Conservation (phyloP, 2,329 filamentous ascomycete genomes). For the Leptographium procerum region DNA sequence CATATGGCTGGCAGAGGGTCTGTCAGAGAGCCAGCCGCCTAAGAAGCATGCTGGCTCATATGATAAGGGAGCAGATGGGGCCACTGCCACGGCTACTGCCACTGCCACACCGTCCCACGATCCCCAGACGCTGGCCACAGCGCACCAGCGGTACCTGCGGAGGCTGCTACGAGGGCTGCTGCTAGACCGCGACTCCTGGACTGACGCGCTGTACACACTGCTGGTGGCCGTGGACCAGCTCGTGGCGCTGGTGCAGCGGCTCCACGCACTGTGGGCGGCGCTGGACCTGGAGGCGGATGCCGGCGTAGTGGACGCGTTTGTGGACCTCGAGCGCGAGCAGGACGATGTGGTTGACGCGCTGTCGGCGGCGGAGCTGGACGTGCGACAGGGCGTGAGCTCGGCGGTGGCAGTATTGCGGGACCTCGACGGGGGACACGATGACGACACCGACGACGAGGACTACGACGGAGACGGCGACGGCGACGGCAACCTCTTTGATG, state of each 20-base stretch:
- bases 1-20: slow-evolving; percentile 27
- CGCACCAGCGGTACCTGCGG: slow-evolving; percentile 66
- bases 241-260: slow-evolving; percentile 61
- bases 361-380: slow-evolving; percentile 46
- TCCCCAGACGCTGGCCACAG: slow-evolving; percentile 71
- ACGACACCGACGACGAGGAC: slow-evolving; percentile 12
- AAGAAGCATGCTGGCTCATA: background rate
- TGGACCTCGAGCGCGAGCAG: slow-evolving; percentile 64
- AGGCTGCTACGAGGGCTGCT: slow-evolving; percentile 56
- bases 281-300: slow-evolving; percentile 74
- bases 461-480: background rate
- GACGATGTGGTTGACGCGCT: slow-evolving; percentile 54
- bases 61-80: background rate
- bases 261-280: slow-evolving; percentile 65
- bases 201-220: slow-evolving; percentile 52
- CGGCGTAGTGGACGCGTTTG: slow-evolving; percentile 65
- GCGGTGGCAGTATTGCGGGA: slow-evolving; percentile 48
- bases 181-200: slow-evolving; percentile 52
- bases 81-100: too few relatives aligned
- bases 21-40: background rate
- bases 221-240: slow-evolving; percentile 72
- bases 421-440: slow-evolving; percentile 24
- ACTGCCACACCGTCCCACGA: too few relatives aligned
- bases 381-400: slow-evolving; percentile 57
- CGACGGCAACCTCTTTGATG: slow-evolving; percentile 25